Evolutionary conservation across 2,329 filamentous ascomycete genomes (phyloP), one percentile per base, ranked within the genome.

Genomic region (Gaeumannomyces sp.): DNA sequence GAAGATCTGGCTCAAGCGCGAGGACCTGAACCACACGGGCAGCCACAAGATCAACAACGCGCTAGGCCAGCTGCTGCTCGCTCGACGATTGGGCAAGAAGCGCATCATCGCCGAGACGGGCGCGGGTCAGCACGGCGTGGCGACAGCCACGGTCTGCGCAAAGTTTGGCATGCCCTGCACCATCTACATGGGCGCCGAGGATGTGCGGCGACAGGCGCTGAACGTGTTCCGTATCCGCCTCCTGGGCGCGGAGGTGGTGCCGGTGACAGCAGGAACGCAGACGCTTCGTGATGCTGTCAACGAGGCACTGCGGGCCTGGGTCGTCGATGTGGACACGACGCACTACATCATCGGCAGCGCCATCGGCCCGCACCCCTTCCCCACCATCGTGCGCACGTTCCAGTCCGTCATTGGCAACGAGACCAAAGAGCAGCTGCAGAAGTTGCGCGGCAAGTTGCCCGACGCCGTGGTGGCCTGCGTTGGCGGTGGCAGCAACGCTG

Each of bases 1-100:
- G 61, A 96, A 93, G 74, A 96, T 99, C 80, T 99, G 94, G 89
- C 80, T 99, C 70, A 99, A 99, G 85, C 88, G 95, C 71, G 95
- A 99, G 79, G 95, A 99, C 75, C 82, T 98, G 65, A 98, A 98
- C 79, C 95, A 99, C 76, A 98, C 95, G 11, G 95, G 95, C 70
- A 96, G 91, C 68, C 95, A 99, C 84, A 99, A 99, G 85, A 98
- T 99, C 83, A 99, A 99, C 83, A 99, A 99, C 73, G 95, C 95
- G 0, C 82, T 99, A 11, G 95, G 95, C 2, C 95, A 99, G 77
- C 88, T 97, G 61, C 85, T 99, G 19, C 81, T 99, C 56, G 95
- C 95, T 1, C 85, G 85, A 71, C 84, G 92, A 67, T 79, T 99
- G 61, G 95, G 95, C 62, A 99, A 99, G 85, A 97, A 89, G 7